phyloP scores from a whole-genome alignment of 2,329 filamentous ascomycete species.

The Sarocladium brachiariae region DNA sequence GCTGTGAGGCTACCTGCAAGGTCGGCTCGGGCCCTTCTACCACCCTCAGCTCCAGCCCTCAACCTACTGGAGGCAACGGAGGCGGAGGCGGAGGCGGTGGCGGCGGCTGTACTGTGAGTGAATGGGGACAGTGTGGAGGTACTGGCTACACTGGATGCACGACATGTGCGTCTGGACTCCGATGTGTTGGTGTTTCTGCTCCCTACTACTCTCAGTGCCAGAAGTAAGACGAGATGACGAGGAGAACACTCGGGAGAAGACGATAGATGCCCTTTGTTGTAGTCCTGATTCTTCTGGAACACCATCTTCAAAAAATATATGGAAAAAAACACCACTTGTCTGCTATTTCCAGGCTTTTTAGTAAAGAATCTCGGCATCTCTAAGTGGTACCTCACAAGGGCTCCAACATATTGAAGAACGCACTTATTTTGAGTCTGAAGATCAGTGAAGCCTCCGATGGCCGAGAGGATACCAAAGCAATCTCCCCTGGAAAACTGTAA shows the following conservation, averaged over 20 bases:
- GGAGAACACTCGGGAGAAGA: not conserved
- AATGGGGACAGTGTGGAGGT: conserved; percentile 1
- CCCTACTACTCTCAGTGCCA: conserved; percentile 9
- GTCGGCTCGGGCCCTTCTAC: conserved; percentile 2
- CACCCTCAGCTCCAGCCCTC: conserved; percentile 1
- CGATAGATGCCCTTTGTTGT: not conserved
- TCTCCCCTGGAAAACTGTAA: no score
- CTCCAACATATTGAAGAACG: no score
- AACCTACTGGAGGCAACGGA: conserved; percentile 6
- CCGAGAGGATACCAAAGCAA: no score
- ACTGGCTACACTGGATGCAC: conserved; percentile 1
- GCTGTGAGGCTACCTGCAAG: conserved; percentile 8
- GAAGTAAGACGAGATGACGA: not conserved
- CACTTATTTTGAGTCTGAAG: no score
- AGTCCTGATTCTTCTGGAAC: no score
- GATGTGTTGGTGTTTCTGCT: conserved; percentile 4
- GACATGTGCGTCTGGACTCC: conserved; percentile 1
- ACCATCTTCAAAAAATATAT: no score
- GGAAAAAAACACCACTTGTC: no score
- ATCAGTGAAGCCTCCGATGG: no score
- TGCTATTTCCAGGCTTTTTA: no score
- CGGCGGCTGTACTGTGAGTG: not conserved
- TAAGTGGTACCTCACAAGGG: no score
- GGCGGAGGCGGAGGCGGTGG: conserved; percentile 2
- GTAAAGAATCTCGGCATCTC: no score